These are phyloP conservation scores for Xylaria arbuscula DNA, from an alignment of 2,329 filamentous ascomycete genomes.

Conservation along the genomic window DNA sequence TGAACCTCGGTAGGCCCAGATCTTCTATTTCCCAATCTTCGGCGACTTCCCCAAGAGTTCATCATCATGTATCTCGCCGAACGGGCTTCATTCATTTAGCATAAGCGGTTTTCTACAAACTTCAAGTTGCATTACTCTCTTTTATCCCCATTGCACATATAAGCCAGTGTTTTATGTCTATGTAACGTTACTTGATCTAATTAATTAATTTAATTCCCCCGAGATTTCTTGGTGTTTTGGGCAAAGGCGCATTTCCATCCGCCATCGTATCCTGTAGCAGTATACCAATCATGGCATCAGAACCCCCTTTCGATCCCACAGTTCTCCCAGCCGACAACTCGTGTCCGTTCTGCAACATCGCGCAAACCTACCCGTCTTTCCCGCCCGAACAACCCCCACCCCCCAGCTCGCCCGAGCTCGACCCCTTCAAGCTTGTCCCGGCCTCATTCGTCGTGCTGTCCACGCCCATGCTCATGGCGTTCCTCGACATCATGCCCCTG, in stretches of 20 bases:
- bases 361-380: conserved; percentile 60
- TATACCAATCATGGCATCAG: conserved; percentile 16
- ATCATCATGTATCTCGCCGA: background rate
- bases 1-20: too few relatives aligned
- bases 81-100: conserved; percentile 13
- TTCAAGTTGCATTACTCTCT: background rate
- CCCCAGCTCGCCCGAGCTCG: conserved; percentile 49
- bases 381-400: conserved; percentile 57
- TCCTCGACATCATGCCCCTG: conserved; percentile 93
- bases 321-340: conserved; percentile 48
- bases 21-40: too few relatives aligned
- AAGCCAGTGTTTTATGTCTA: background rate
- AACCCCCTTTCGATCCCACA: conserved; percentile 52
- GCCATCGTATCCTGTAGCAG: background rate
- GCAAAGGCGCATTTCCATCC: background rate
- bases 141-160: background rate
- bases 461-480: conserved; percentile 81
- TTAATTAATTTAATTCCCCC: background rate
- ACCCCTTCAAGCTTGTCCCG: conserved; percentile 47
- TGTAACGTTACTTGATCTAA: background rate
- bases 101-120: background rate
- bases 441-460: conserved; percentile 77
- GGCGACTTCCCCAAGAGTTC: too few relatives aligned
- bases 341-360: conserved; percentile 74
- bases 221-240: background rate